Evolutionary conservation across 2,329 filamentous ascomycete genomes (phyloP).

Genomic region (Chrysoporthe deuterocubensis): DNA sequence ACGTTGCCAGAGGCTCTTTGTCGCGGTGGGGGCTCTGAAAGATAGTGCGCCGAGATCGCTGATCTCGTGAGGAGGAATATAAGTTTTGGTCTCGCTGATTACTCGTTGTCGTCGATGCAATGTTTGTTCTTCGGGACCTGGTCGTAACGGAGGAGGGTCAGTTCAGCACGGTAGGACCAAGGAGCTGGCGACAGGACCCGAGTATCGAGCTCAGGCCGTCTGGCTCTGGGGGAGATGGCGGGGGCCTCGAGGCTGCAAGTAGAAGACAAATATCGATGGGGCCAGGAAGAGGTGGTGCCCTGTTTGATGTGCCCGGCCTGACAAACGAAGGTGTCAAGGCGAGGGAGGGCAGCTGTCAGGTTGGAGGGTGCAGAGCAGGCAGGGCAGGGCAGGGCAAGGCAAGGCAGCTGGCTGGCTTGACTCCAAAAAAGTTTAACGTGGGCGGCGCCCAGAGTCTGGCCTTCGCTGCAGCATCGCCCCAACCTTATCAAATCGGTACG

Average conservation of each 20-base stretch:
- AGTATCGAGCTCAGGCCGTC: neutral
- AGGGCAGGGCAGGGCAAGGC: neutral
- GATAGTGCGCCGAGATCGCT: neutral
- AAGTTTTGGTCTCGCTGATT: neutral
- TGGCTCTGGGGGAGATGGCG: neutral
- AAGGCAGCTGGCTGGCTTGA: slow-evolving; percentile 7
- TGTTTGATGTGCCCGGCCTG: neutral
- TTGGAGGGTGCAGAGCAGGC: neutral
- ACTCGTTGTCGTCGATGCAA: neutral
- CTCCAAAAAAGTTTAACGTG: slow-evolving; percentile 16
- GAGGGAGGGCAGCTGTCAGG: neutral
- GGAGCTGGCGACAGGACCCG: neutral
- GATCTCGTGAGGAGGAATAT: neutral
- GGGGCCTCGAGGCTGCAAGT: neutral
- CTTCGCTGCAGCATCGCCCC: slow-evolving; percentile 3
- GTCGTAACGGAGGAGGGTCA: neutral
- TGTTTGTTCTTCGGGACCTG: neutral
- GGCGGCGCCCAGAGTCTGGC: neutral
- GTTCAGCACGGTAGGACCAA: neutral
- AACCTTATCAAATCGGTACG: neutral
- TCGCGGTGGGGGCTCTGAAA: neutral
- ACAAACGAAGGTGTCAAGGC: slow-evolving; percentile 1
- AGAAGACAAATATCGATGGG: neutral
- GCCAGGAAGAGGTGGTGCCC: neutral
- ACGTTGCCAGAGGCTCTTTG: neutral